Evolutionary conservation across 1,284 basidiomycete species (phyloP), one percentile per base, ranked within the genome.

Genomic region (Puccinia polysora): DNA sequence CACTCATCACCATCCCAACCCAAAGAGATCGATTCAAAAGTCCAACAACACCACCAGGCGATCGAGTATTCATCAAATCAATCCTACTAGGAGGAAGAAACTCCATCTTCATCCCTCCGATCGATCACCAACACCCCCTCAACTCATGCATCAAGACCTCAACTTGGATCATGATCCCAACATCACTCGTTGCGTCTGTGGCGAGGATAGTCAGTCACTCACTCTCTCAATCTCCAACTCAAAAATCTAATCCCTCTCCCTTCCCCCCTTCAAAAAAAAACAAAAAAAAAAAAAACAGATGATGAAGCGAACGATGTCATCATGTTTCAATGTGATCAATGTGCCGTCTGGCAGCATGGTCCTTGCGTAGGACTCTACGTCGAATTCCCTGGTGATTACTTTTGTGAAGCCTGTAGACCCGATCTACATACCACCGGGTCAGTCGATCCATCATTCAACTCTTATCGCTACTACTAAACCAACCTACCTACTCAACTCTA

Each of bases 331-430:
- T n/a, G n/a, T n/a, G n/a, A n/a, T n/a, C n/a, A n/a, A n/a, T n/a
- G n/a, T n/a, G n/a, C 91, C 78, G 91, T 91, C 74, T 98, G 95
- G 95, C 95, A 98, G 81, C 95, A 98, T 81, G 94, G 94, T 23
- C 85, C 88, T 34, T 98, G 95, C 82, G 93, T 98, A 87, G 95
- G 95, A 60, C 91, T 91, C 80, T 86, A 89, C 76, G 86, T 87
- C 78, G 84, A 81, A 65, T 81, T 80, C 65, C 81, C 81, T 2
- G n/a, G n/a, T n/a, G n/a, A n/a, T n/a, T n/a, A n/a, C n/a, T n/a
- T n/a, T n/a, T n/a, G n/a, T n/a, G n/a, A 98, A 81, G 83, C 87
- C 77, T 98, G 95, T 81, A 85, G 86, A 75, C 95, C 95, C 12
- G 91, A 92, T 74, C 82, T 90, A 58, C 92, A 96, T 80, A 30